phyloP scores from a whole-genome alignment of 345 rosid genomes.

The Xanthoceras sorbifolium region DNA sequence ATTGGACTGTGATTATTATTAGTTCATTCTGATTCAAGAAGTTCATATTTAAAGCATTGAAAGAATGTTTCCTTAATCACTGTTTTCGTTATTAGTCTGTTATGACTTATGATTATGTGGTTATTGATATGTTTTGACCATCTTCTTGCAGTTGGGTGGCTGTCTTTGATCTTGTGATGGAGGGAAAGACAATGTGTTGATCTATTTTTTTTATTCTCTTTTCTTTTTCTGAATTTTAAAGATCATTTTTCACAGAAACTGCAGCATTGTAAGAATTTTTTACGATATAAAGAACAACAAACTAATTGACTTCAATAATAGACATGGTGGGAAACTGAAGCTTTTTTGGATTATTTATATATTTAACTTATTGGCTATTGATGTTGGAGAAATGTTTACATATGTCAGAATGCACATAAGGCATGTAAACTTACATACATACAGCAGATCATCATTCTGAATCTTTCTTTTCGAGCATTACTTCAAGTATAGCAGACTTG shows the following conservation, averaged over 20 bases:
- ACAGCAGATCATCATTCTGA: constrained; percentile 26
- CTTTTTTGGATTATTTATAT: neutral
- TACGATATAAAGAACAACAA: neutral
- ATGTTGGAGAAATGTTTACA: constrained; percentile 1
- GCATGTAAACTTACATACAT: constrained; percentile 10
- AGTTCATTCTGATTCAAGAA: neutral
- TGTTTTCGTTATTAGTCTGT: neutral
- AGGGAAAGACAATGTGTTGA: constrained; percentile 13
- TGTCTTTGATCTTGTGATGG: constrained; percentile 46
- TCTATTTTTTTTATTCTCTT: constrained; percentile 14
- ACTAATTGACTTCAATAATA: constrained; percentile 26
- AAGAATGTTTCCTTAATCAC: neutral
- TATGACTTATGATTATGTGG: neutral
- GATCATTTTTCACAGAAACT: constrained; percentile 18
- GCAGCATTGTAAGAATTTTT: neutral
- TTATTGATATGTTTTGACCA: constrained; percentile 6
- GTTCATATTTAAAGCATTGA: neutral
- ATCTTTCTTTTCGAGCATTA: constrained; percentile 38
- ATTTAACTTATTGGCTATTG: neutral
- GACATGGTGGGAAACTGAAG: neutral
- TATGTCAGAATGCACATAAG: neutral
- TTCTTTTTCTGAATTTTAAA: constrained; percentile 23
- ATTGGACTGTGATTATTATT: neutral
- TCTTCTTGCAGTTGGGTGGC: constrained; percentile 67
- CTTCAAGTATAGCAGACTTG: constrained; percentile 65